These are phyloP conservation scores for Tricholoma flavovirens DNA, from an alignment of 768 basidiomycete genomes.

Conservation along the genomic window DNA sequence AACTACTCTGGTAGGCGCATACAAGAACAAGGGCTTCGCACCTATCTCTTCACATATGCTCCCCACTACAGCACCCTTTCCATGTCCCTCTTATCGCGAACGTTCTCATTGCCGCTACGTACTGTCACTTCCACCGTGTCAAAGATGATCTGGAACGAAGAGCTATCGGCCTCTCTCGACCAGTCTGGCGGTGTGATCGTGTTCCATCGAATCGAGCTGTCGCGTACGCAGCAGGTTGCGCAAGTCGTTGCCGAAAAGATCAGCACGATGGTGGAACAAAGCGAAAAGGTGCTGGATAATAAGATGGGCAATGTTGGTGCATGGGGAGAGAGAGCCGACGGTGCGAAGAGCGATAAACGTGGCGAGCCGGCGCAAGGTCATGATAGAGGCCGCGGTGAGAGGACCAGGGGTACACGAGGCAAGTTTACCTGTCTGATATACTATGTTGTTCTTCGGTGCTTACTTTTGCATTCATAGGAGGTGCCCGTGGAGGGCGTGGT, in stretches of 20 bases:
- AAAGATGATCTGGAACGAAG: constrained; percentile 99
- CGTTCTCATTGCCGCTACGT: constrained; percentile 78
- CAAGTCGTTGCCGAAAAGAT: constrained; percentile 87
- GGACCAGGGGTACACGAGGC: constrained; percentile 60
- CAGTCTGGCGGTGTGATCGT: constrained; percentile 86
- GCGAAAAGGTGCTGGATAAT: constrained; percentile 81
- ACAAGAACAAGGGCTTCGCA: constrained; percentile 94
- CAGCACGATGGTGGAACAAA: constrained; percentile 80
- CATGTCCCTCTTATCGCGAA: constrained; percentile 77
- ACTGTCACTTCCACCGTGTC: constrained; percentile 88
- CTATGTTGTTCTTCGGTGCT: not conserved
- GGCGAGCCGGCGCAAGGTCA: constrained; percentile 77
- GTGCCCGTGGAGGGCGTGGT: constrained; percentile 62
- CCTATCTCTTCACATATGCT: constrained; percentile 97
- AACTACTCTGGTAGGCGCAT: constrained; percentile 60
- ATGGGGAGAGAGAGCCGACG: constrained; percentile 67
- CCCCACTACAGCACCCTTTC: constrained; percentile 91
- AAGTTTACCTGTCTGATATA: constrained; percentile 15
- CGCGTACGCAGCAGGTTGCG: constrained; percentile 85
- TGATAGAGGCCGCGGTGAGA: constrained; percentile 61
- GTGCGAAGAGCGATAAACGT: constrained; percentile 70
- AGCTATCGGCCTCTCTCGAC: constrained; percentile 89
- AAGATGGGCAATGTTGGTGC: constrained; percentile 67
- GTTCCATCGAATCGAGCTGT: constrained; percentile 88
- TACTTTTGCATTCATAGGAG: constrained; percentile 34